Base-by-base conservation (phyloP, 176 grass and related monocot species). In the Poa annua region DNA sequence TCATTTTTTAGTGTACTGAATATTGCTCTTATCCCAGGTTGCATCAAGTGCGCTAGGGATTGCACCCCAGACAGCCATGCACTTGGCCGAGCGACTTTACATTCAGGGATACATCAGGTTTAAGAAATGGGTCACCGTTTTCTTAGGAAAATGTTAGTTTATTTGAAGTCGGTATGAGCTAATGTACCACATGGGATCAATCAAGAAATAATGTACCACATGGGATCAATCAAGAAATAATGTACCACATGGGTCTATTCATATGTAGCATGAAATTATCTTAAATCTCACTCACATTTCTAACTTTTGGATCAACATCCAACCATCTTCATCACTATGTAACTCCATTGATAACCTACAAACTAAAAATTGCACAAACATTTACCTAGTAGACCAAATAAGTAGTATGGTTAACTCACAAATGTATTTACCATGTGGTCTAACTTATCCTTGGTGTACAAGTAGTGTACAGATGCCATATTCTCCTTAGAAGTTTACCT, bases 101-200 rank as follows among this genome's bases (percentile, higher is more conserved):
- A 98, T 87, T 70, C 96, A 98, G 85, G 96, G 96, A 79, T 98
- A 88, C 87, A 95, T 98, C 84, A 98, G 96, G 96, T 98, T 79
- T 83, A 72, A 79, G 13, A 57, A 88, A 70, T 59, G 13, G 7
- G 81, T 55, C 41, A 63, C 54, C 54, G 44, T 75, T 74, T 26
- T 67, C 20, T 85, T 42, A 39, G 11, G 44, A 38, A 45, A 77
- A 88, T 53, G 16, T 47, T 76, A 35, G 39, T 87, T 80, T 66
- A 24, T 45, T 88, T 78, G 80, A 88, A 73, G 66, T 66, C 7
- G 0, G 24, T 34, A 13, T 84, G n/a, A 60, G 41, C n/a, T 60
- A 80, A 71, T 77, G 69, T 69, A 11, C 39, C 54, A 22, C 34
- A 65, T 65, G 62, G 62, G 0, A 29, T 29, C 29, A 29, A 29